A percentile compares a stretch with the other conserved stretches of the same genome.
Conservation (phyloP, 306 rosid species). For the Fagus sylvatica region DNA sequence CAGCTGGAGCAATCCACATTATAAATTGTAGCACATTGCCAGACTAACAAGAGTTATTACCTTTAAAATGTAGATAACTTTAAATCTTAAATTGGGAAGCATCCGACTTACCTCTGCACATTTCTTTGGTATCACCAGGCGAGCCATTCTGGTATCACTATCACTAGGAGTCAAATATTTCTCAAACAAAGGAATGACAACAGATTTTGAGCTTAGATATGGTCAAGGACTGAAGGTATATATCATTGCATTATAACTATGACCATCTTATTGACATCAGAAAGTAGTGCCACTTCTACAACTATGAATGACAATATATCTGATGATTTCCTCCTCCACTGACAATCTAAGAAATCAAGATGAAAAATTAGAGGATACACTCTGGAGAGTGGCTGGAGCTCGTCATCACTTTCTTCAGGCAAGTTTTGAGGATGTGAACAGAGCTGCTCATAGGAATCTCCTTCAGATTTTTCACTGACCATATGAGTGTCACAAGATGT, state of each 20-base stretch:
- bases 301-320: too few species aligned
- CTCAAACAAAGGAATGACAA: conserved; percentile 16
- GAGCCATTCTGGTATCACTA: conserved; percentile 14
- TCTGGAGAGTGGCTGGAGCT: neutral
- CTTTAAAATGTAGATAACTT: neutral
- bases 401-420: neutral
- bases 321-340: too few species aligned
- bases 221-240: conserved; percentile 8
- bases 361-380: conserved; percentile 17
- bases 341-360: neutral
- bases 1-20: too few species aligned
- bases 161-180: conserved; percentile 25
- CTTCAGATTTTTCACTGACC: neutral
- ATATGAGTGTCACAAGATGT: neutral
- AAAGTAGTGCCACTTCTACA: too few species aligned
- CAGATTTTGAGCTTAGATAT: conserved; percentile 12
- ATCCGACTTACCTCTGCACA: conserved; percentile 33
- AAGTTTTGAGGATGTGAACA: neutral
- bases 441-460: neutral
- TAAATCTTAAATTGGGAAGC: neutral
- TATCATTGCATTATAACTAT: neutral
- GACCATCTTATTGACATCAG: neutral
- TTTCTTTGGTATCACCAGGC: conserved; percentile 32
- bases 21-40: too few species aligned
- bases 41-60: neutral